Conservation (phyloP, 305 asterid genomes). For the Fraxinus floribunda region DNA sequence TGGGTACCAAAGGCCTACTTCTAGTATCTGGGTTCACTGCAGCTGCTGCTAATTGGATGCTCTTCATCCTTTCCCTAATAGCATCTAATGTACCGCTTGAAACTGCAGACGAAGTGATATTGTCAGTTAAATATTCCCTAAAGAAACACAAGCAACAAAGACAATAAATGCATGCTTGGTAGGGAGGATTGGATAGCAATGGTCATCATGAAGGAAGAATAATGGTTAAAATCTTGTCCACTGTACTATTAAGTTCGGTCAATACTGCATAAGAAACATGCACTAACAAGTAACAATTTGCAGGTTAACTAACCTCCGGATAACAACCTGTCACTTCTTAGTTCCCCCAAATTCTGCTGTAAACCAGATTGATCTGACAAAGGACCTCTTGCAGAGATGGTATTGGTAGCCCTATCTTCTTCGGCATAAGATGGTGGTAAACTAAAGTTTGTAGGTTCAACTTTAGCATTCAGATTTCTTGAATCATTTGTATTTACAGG, state of each 20-base stretch:
- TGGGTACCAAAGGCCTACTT: slow-evolving; percentile 54
- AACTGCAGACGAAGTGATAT: slow-evolving; percentile 49
- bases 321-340: slow-evolving; percentile 69
- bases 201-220: not conserved
- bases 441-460: slow-evolving; percentile 73
- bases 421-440: slow-evolving; percentile 85
- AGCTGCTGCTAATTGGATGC: slow-evolving; percentile 84
- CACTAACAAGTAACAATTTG: not conserved
- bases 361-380: slow-evolving; percentile 47
- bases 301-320: slow-evolving; percentile 64
- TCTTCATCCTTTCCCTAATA: slow-evolving; percentile 98
- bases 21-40: slow-evolving; percentile 64
- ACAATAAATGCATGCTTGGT: not conserved
- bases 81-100: slow-evolving; percentile 86
- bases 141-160: not conserved
- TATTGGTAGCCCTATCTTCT: slow-evolving; percentile 44
- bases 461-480: slow-evolving; percentile 47
- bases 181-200: not conserved
- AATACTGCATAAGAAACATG: not conserved
- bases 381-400: slow-evolving; percentile 41
- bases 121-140: not conserved
- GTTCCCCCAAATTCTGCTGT: slow-evolving; percentile 59
- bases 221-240: not conserved
- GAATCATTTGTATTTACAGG: slow-evolving; percentile 74
- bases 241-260: not conserved